Conservation (phyloP, 2,329 filamentous ascomycete genomes). For the Aspergillus sp. region DNA sequence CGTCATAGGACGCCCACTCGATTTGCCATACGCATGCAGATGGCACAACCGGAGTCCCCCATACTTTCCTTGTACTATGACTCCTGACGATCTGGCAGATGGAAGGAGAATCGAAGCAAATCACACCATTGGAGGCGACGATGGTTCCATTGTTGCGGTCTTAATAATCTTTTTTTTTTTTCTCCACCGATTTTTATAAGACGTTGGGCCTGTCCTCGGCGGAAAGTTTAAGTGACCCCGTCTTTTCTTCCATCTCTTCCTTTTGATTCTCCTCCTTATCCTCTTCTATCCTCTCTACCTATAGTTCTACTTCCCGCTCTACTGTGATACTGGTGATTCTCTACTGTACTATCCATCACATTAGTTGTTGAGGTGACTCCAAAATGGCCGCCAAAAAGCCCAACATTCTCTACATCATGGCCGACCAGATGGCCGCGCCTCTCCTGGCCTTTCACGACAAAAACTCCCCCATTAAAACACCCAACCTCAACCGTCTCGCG, state of each 20-base stretch:
- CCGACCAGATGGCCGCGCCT: constrained; percentile 86
- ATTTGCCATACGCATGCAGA: too few relatives aligned
- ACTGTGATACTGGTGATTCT: too few relatives aligned
- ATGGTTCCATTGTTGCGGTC: not conserved
- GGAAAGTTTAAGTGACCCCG: not conserved
- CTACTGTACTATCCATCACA: too few relatives aligned
- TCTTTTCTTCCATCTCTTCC: constrained; percentile 2
- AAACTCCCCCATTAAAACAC: constrained; percentile 83
- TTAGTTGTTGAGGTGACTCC: too few relatives aligned
- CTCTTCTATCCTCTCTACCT: not conserved
- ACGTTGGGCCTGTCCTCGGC: too few relatives aligned
- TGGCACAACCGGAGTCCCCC: too few relatives aligned
- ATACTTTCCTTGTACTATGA: too few relatives aligned
- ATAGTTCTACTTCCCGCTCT: too few relatives aligned
- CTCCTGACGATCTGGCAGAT: constrained; percentile 1
- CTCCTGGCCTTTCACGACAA: constrained; percentile 88
- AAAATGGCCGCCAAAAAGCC: constrained; percentile 47
- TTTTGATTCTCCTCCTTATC: constrained; percentile 1
- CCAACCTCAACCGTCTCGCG: constrained; percentile 77
- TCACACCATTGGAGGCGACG: constrained; percentile 20
- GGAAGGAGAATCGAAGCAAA: constrained; percentile 1
- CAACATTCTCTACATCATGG: constrained; percentile 92
- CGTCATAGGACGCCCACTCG: too few relatives aligned
- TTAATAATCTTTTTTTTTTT: constrained; percentile 2
- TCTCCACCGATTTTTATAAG: constrained; percentile 1